Conservation (phyloP, 371 early-diverging fungal genomes). For the Mucor circinelloides region DNA sequence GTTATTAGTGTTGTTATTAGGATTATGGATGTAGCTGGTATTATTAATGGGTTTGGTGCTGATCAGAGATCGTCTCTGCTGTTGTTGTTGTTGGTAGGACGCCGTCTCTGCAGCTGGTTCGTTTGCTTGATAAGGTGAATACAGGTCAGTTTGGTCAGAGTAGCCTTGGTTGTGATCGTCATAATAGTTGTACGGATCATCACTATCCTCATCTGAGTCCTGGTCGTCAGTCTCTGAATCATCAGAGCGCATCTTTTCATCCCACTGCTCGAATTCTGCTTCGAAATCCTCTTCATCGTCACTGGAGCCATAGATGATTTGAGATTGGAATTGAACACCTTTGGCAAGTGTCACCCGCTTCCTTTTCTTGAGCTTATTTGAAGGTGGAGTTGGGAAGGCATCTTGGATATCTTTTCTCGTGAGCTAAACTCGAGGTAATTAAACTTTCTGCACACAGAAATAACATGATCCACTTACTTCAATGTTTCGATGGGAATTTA, state of each 20-base stretch:
- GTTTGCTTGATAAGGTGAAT: background rate
- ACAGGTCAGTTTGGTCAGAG: slow-evolving; percentile 12
- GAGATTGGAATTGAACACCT: slow-evolving; percentile 53
- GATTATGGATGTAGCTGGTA: background rate
- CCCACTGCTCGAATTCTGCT: slow-evolving; percentile 51
- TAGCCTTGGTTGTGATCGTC: slow-evolving; percentile 11
- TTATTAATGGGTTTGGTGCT: slow-evolving; percentile 4
- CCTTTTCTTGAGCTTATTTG: slow-evolving; percentile 30
- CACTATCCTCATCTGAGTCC: slow-evolving; percentile 24
- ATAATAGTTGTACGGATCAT: slow-evolving; percentile 33
- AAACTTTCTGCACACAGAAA: background rate
- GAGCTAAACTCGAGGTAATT: slow-evolving; percentile 21
- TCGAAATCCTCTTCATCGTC: slow-evolving; percentile 60
- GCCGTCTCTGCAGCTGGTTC: background rate
- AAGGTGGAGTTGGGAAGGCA: slow-evolving; percentile 49
- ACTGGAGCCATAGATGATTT: slow-evolving; percentile 49
- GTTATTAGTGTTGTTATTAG: background rate
- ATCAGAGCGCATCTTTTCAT: slow-evolving; percentile 42
- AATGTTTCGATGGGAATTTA: slow-evolving; percentile 87
- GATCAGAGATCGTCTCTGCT: background rate
- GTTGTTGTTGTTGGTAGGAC: background rate
- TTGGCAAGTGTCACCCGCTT: slow-evolving; percentile 48
- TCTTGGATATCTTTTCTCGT: slow-evolving; percentile 50
- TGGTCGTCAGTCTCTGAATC: slow-evolving; percentile 16
- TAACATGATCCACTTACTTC: slow-evolving; percentile 27